Conservation (phyloP, 371 early-diverging fungal species). For the Batrachochytrium dendrobatidis region DNA sequence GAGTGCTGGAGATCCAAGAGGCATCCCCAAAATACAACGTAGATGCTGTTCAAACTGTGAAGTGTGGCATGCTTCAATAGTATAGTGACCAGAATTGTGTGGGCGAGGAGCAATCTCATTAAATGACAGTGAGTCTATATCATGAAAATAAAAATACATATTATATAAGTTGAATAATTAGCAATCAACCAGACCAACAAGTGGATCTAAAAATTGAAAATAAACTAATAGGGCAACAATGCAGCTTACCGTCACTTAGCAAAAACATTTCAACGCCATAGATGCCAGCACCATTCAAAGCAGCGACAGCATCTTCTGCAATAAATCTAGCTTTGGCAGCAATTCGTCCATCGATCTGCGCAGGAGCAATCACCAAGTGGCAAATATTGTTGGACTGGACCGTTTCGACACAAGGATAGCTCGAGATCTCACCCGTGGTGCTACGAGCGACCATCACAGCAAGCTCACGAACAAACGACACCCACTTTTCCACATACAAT, state of each 20-base stretch:
- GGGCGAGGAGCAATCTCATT: constrained; percentile 98
- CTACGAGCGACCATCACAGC: constrained; percentile 93
- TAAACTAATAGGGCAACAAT: constrained; percentile 4
- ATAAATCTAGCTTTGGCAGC: constrained; percentile 61
- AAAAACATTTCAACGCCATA: constrained; percentile 97
- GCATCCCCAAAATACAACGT: constrained; percentile 85
- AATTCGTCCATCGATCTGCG: constrained; percentile 76
- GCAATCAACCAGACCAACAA: constrained; percentile 2
- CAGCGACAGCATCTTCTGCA: constrained; percentile 74
- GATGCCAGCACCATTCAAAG: constrained; percentile 74
- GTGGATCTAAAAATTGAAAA: not conserved
- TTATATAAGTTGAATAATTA: constrained; percentile 5
- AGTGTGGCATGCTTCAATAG: constrained; percentile 93
- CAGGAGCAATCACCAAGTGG: constrained; percentile 91
- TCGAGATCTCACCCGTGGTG: constrained; percentile 64
- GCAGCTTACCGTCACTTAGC: constrained; percentile 69
- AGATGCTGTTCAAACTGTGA: constrained; percentile 96
- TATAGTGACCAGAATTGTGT: constrained; percentile 97
- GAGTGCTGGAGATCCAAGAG: constrained; percentile 81
- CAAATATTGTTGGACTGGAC: constrained; percentile 92
- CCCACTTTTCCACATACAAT: constrained; percentile 89
- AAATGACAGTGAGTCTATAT: constrained; percentile 63
- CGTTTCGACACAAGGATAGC: constrained; percentile 93
- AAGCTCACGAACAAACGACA: constrained; percentile 83
- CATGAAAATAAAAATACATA: not conserved